Percentiles rank a stretch among this genome's conserved stretches.
phyloP scores from a whole-genome alignment of 1,284 basidiomycete genomes.

The Bondarzewia mesenterica region DNA sequence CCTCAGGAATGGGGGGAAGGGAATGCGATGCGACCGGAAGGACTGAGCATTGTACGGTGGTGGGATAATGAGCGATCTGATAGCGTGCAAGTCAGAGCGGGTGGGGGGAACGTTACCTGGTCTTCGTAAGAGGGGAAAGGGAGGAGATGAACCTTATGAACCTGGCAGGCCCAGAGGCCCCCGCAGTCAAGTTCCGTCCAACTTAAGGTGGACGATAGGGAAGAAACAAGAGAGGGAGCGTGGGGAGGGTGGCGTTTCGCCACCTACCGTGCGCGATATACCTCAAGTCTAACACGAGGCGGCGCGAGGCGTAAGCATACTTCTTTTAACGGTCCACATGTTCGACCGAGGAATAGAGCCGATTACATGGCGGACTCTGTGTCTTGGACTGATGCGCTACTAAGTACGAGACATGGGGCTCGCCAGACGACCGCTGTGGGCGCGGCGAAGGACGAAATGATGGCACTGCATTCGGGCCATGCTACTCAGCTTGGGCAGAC shows the following conservation, averaged over 20 bases:
- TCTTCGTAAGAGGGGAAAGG: conserved; percentile 2
- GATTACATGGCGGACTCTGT: background rate
- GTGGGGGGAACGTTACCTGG: conserved; percentile 7
- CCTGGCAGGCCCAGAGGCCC: conserved; percentile 9
- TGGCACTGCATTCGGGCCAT: too few species aligned
- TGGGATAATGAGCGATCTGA: background rate
- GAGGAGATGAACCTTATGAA: conserved; percentile 1
- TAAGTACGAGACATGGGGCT: too few species aligned
- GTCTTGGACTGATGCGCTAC: too few species aligned
- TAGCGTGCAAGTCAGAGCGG: background rate
- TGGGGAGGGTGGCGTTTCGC: conserved; percentile 4
- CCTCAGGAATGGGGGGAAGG: too few species aligned
- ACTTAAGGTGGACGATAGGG: conserved; percentile 9
- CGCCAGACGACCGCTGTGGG: too few species aligned
- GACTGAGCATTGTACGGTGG: too few species aligned
- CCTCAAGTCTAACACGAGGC: conserved; percentile 16
- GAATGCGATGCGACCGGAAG: too few species aligned
- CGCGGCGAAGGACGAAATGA: too few species aligned
- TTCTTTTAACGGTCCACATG: conserved; percentile 6
- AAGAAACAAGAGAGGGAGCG: conserved; percentile 8
- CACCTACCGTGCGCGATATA: conserved; percentile 7
- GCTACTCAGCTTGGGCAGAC: too few species aligned
- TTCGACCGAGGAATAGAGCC: background rate
- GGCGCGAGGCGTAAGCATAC: conserved; percentile 4
- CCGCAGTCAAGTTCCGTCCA: conserved; percentile 15